A percentile compares a stretch with the other conserved stretches of the same genome.
phyloP scores from a whole-genome alignment of 768 basidiomycete species.

The Termitomyces sp. region DNA sequence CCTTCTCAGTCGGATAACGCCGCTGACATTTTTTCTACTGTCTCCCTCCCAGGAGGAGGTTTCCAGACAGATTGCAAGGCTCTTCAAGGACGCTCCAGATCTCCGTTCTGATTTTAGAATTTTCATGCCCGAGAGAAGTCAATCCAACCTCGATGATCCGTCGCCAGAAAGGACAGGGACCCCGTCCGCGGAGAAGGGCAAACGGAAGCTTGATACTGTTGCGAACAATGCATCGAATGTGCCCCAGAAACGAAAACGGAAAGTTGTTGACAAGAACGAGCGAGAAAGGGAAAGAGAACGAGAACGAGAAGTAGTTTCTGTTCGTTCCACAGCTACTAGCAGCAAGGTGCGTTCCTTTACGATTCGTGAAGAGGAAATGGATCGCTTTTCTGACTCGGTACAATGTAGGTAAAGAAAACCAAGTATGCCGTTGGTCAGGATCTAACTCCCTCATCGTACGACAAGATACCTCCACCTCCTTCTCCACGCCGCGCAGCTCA shows the following conservation, averaged over 20 bases:
- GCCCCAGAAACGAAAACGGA: constrained; percentile 69
- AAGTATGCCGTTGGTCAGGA: constrained; percentile 35
- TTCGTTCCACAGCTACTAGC: constrained; percentile 24
- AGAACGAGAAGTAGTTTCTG: constrained; percentile 20
- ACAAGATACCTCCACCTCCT: constrained; percentile 29
- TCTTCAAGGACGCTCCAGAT: constrained; percentile 76
- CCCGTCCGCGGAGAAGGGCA: constrained; percentile 31
- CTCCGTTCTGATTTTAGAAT: constrained; percentile 67
- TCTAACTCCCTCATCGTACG: constrained; percentile 30
- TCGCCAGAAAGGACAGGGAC: constrained; percentile 26
- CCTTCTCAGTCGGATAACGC: constrained; percentile 8
- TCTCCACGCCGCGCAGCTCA: constrained; percentile 17
- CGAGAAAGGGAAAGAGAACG: constrained; percentile 24
- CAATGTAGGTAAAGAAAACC: constrained; percentile 23
- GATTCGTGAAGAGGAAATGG: background rate
- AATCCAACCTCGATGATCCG: constrained; percentile 41
- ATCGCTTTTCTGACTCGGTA: background rate
- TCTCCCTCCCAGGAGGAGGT: constrained; percentile 49
- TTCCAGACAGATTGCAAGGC: constrained; percentile 55
- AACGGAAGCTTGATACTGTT: constrained; percentile 33
- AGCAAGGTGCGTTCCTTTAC: constrained; percentile 29
- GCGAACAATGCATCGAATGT: constrained; percentile 30
- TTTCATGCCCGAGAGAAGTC: constrained; percentile 64
- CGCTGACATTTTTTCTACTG: constrained; percentile 3
- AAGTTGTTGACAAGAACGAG: constrained; percentile 41